Percentiles rank a stretch among this genome's conserved stretches.
Conservation (phyloP, 139 green algal species). For the Gonium pectorale region DNA sequence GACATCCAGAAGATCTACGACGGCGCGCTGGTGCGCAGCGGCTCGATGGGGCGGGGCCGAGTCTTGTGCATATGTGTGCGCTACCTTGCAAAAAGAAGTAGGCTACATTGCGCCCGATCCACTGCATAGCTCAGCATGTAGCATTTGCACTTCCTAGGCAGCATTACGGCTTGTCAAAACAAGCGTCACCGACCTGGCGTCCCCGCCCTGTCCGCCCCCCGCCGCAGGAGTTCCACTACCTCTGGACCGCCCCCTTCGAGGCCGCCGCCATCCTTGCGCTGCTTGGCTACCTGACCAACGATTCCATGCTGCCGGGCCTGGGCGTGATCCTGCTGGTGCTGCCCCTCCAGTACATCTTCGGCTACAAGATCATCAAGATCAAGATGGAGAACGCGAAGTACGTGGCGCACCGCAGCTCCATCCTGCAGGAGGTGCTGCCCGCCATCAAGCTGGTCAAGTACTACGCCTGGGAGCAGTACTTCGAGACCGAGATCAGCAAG, state of each 20-base stretch:
- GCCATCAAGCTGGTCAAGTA: constrained; percentile 78
- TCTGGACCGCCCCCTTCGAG: constrained; percentile 74
- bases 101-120: no score
- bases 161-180: no score
- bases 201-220: background rate
- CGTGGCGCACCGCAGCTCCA: constrained; percentile 48
- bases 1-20: constrained; percentile 62
- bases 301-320: constrained; percentile 40
- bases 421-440: constrained; percentile 75
- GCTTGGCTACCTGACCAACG: constrained; percentile 61
- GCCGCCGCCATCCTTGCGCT: constrained; percentile 70
- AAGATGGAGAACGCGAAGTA: constrained; percentile 65
- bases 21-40: constrained; percentile 33
- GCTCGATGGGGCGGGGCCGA: no score
- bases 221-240: constrained; percentile 75
- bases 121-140: no score
- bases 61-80: no score
- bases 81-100: no score
- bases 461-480: constrained; percentile 78
- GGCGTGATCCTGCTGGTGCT: constrained; percentile 47
- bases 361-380: constrained; percentile 71
- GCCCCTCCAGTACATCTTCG: constrained; percentile 72
- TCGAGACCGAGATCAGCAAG: constrained; percentile 56
- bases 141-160: no score
- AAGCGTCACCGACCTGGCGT: no score